phyloP scores from a whole-genome alignment of 345 rosid species.

The Capsella bursapastoris region DNA sequence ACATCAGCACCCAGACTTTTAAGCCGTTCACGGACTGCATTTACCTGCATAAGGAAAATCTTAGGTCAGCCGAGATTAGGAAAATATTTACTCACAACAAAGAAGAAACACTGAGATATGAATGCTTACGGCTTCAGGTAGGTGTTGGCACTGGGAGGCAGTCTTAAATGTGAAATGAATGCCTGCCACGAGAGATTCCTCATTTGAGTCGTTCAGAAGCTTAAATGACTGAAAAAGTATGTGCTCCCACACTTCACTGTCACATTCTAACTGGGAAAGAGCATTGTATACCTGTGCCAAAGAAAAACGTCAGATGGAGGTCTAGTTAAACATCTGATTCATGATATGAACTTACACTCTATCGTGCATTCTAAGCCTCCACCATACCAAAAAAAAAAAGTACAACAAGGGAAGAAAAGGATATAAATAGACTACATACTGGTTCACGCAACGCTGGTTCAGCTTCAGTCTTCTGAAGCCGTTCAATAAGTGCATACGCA shows the following conservation, averaged over 20 bases:
- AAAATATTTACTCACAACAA: conserved; percentile 13
- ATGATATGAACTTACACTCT: conserved; percentile 20
- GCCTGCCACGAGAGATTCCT: conserved; percentile 78
- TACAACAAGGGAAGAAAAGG: conserved; percentile 23
- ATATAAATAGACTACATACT: conserved; percentile 58
- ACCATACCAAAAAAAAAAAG: conserved; percentile 10
- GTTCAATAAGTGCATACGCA: conserved; percentile 85
- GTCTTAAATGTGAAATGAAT: conserved; percentile 87
- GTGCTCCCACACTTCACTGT: conserved; percentile 83
- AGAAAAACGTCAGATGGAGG: conserved; percentile 29
- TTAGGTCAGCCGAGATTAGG: conserved; percentile 19
- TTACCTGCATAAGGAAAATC: conserved; percentile 62
- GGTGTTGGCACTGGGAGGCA: conserved; percentile 87
- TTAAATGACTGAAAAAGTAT: conserved; percentile 73
- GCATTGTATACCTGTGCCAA: conserved; percentile 80
- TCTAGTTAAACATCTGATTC: conserved; percentile 9
- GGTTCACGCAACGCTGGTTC: conserved; percentile 80
- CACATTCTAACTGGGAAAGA: conserved; percentile 87
- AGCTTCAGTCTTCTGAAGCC: conserved; percentile 86
- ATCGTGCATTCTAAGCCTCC: conserved; percentile 17
- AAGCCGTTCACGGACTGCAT: conserved; percentile 81
- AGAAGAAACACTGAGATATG: conserved; percentile 21
- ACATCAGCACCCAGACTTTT: conserved; percentile 81
- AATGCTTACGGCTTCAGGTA: conserved; percentile 85
- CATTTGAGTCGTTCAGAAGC: conserved; percentile 71